A percentile compares a stretch with the other conserved stretches of the same genome.
Conservation (phyloP, 176 grass and related monocot genomes). For the Leersia perrieri region DNA sequence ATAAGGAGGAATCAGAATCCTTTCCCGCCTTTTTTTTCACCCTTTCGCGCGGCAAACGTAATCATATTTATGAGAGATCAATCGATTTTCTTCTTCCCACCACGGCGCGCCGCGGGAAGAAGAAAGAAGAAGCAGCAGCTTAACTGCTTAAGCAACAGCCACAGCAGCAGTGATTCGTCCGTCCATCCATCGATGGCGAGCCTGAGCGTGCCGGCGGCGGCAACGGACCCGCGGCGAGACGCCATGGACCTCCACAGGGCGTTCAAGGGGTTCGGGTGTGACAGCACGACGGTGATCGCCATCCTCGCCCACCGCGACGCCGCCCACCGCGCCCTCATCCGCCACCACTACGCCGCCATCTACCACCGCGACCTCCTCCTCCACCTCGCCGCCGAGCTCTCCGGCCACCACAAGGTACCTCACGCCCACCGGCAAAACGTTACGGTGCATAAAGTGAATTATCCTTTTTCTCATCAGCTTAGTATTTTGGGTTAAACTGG, state of each 20-base stretch:
- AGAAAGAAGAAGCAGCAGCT: no score
- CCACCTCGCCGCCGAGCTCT: constrained; percentile 64
- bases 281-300: constrained; percentile 60
- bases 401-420: constrained; percentile 63
- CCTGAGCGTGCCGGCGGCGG: constrained; percentile 64
- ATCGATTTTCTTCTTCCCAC: no score
- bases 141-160: no score
- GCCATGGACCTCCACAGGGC: constrained; percentile 87
- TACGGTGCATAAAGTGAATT: no score
- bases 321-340: constrained; percentile 50
- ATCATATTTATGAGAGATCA: neutral
- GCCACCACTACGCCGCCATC: constrained; percentile 57
- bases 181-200: constrained; percentile 38
- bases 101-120: no score
- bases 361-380: constrained; percentile 59
- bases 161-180: no score
- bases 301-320: constrained; percentile 81
- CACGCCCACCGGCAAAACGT: no score
- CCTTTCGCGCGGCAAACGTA: neutral
- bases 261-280: constrained; percentile 87
- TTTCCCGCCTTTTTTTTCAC: no score
- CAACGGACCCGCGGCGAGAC: constrained; percentile 62
- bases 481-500: no score
- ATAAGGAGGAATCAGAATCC: neutral
- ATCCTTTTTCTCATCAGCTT: no score